Evolutionary conservation across 78 protist genomes (phyloP).

Genomic region (Tieghemostelium lacteum): DNA sequence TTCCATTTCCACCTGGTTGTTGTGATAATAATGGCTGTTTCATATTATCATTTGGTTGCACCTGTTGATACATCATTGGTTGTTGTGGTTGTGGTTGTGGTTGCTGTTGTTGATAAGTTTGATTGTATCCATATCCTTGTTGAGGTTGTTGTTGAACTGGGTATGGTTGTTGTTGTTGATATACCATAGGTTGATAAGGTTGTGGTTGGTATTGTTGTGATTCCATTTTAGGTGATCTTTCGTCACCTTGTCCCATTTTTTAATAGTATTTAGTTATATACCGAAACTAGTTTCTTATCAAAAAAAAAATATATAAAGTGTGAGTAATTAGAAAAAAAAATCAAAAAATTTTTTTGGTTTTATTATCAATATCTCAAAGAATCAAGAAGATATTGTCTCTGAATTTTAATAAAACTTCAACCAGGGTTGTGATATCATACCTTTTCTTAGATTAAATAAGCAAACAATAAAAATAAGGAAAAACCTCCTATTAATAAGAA

Average conservation of each 20-base stretch:
- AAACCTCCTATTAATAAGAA: no score
- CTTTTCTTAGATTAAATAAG: no score
- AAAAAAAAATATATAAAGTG: no score
- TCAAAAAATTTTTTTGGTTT: no score
- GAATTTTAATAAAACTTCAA: no score
- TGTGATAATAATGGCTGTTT: neutral
- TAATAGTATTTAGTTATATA: no score
- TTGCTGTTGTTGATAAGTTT: neutral
- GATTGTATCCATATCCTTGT: neutral
- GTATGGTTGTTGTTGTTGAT: slow-evolving; percentile 1
- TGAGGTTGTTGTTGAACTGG: neutral
- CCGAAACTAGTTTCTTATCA: no score
- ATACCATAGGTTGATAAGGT: neutral
- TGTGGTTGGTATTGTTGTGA: neutral
- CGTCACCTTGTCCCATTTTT: neutral
- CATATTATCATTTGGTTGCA: neutral
- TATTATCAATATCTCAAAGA: no score
- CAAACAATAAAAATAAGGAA: no score
- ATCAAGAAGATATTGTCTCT: no score
- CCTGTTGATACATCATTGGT: slow-evolving; percentile 16
- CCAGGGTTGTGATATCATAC: no score
- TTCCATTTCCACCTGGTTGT: neutral
- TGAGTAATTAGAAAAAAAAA: no score
- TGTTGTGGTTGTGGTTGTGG: neutral
- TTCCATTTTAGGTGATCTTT: neutral